Base-by-base conservation (phyloP, 1,139 yeast species). In the Kazachstania sp. region DNA sequence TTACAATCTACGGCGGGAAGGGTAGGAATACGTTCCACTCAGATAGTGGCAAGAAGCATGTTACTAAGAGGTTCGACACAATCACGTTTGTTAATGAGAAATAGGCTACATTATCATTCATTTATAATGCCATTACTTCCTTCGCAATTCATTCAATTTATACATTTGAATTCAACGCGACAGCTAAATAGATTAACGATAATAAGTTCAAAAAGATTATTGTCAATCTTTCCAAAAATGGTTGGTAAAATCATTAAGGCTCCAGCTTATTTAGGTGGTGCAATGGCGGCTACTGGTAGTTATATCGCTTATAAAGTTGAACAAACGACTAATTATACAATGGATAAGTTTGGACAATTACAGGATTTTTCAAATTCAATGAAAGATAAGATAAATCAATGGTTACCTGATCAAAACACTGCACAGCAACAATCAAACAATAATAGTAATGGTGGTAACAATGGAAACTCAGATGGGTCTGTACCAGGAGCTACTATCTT, bases 231-330 rank as follows among this genome's bases (percentile, higher is more conserved):
- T 15, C 80, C 83, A 11, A 77, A 72, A 59, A 56, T 77, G 1
- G 74, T 84, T 37, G 74, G 78, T 35, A 83, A 79, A 57, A 69
- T 75, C 4, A 74, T 79, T 3, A 77, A 78, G 50, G 66, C 84
- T 1, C 95, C 95, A 0, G 90, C 87, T 0, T 86, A 86, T 54
- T 69, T 86, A 1, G 96, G 96, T 1, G 95, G 96, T 8, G 87
- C 95, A 0, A 67, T 88, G 41, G 96, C 95, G 1, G 97, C 97
- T 8, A 95, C 95, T 3, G 95, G 96, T 0, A 84, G 95, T 3
- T 92, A 88, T 61, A 82, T 88, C 42, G 87, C 90, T 29, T 88
- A 88, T 64, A 90, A 92, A 64, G 85, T 88, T 3, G 95, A 88
- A 50, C 95, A 90, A 66, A 95, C 95, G 0, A 75, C 87, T 0